Evolutionary conservation across 1,284 basidiomycete genomes (phyloP), one percentile per base, ranked within the genome.

Genomic region (Agaricales sp.): DNA sequence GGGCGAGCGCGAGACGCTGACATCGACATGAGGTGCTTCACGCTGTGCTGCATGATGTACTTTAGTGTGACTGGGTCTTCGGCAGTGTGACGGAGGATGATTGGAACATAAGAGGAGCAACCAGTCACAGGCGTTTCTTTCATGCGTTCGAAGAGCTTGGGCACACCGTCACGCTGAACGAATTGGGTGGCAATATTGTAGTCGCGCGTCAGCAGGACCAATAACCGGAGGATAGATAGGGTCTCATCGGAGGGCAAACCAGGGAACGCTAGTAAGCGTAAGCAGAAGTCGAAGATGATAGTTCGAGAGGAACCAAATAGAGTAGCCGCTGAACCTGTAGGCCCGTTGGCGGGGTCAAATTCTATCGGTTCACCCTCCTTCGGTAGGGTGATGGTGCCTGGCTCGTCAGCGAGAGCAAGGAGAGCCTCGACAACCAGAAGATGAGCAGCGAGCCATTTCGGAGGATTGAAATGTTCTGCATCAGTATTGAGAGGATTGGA

Each of bases 41-140:
- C 75, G 57, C 93, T 88, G 53, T 87, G 82, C 20, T 78, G 75
- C 81, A 99, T 94, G 53, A 89, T 75, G 3, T 72, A 69, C 49
- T 80, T 75, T 24, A 98, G 63, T 1, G 77, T 78, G 3, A 67
- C 61, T 3, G 73, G 60, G 55, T 93, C 87, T 65, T 99, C 96
- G 48, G 95, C 79, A 48, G 92, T 69, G 62, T 99, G 95, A 2
- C 96, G 87, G 16, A 97, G 70, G 51, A 98, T 86, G 59, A 90
- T 88, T 18, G 86, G 81, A 45, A 92, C 78, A 62, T 93, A 89
- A 0, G 88, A 81, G 51, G 92, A 89, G 55, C 85, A 87, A 22
- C 86, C 82, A 37, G 73, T 62, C 0, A 81, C 76, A 14, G 80
- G 67, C 0, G 81, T 73, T 4, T 68, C 63, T 53, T 77, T 79